A percentile compares a stretch with the other conserved stretches of the same genome.
These are phyloP conservation scores for Xylaria sp. DNA, from an alignment of 495 filamentous ascomycete genomes.

Conservation along the genomic window DNA sequence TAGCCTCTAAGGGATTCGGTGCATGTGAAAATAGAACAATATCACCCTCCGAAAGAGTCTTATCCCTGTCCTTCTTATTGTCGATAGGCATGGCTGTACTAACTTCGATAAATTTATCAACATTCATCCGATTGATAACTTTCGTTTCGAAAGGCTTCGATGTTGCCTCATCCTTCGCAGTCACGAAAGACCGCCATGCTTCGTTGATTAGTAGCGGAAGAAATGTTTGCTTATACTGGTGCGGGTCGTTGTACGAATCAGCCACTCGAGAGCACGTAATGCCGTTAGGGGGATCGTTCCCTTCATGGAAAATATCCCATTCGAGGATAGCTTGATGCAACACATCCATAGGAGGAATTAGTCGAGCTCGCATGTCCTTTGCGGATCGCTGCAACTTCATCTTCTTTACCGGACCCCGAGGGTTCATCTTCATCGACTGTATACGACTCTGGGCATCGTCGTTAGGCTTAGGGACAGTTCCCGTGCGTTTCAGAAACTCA, in stretches of 20 bases:
- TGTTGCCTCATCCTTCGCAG: slow-evolving; percentile 82
- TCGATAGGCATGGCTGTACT: slow-evolving; percentile 75
- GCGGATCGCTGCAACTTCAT: slow-evolving; percentile 74
- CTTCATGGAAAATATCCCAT: slow-evolving; percentile 92
- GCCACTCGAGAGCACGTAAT: slow-evolving; percentile 76
- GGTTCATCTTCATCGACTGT: slow-evolving; percentile 59
- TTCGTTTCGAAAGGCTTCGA: slow-evolving; percentile 84
- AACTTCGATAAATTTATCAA: slow-evolving; percentile 92
- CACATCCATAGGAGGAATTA: slow-evolving; percentile 85
- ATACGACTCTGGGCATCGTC: slow-evolving; percentile 39
- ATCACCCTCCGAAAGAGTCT: slow-evolving; percentile 80
- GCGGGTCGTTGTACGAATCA: slow-evolving; percentile 74
- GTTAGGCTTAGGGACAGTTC: slow-evolving; percentile 18
- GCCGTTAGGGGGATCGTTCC: slow-evolving; percentile 79
- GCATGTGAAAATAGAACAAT: slow-evolving; percentile 83
- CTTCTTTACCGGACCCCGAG: slow-evolving; percentile 79
- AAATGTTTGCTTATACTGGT: slow-evolving; percentile 86
- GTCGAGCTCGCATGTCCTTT: slow-evolving; percentile 91
- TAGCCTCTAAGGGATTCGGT: slow-evolving; percentile 66
- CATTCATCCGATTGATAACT: slow-evolving; percentile 80
- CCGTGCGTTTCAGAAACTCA: slow-evolving; percentile 54
- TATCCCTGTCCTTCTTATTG: slow-evolving; percentile 76
- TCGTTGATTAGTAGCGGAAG: slow-evolving; percentile 90
- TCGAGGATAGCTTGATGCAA: slow-evolving; percentile 85
- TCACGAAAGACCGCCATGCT: slow-evolving; percentile 93